Evolutionary conservation across 768 basidiomycete species (phyloP).

Genomic region (Lactarius sp.): DNA sequence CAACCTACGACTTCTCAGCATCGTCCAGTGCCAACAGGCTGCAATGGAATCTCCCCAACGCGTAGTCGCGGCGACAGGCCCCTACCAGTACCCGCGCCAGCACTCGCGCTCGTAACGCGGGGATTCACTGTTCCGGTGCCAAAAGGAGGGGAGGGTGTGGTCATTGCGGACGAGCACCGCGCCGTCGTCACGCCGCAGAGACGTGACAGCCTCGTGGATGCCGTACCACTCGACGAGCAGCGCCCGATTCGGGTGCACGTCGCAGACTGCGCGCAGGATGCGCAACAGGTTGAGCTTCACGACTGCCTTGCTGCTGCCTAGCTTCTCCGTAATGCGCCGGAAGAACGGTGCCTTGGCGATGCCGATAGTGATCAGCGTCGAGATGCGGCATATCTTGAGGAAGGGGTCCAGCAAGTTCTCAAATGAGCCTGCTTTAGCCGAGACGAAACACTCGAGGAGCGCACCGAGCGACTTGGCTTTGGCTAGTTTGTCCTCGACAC

Average conservation of each 20-base stretch:
- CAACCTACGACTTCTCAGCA: conserved; percentile 6
- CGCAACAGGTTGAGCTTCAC: conserved; percentile 87
- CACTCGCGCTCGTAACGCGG: conserved; percentile 34
- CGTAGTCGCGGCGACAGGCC: conserved; percentile 43
- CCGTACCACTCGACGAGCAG: conserved; percentile 80
- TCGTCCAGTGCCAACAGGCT: conserved; percentile 27
- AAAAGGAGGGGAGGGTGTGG: conserved; percentile 25
- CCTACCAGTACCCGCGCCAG: conserved; percentile 22
- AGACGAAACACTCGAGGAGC: conserved; percentile 73
- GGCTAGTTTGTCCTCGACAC: conserved; percentile 85
- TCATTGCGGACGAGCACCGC: conserved; percentile 83
- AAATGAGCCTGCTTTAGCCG: conserved; percentile 83
- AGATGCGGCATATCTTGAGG: conserved; percentile 85
- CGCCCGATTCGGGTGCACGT: conserved; percentile 81
- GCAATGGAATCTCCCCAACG: conserved; percentile 64
- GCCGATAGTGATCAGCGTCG: conserved; percentile 63
- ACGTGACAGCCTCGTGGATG: conserved; percentile 72
- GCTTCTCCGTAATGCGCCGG: conserved; percentile 78
- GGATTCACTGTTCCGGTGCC: conserved; percentile 27
- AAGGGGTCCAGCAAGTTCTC: conserved; percentile 91
- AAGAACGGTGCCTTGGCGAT: conserved; percentile 83
- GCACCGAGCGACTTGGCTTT: conserved; percentile 60
- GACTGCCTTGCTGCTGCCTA: conserved; percentile 75
- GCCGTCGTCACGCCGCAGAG: conserved; percentile 77
- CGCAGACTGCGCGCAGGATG: conserved; percentile 79